Evolutionary conservation across 2,329 filamentous ascomycete genomes (phyloP).

Genomic region (Diplocarpon rosae): DNA sequence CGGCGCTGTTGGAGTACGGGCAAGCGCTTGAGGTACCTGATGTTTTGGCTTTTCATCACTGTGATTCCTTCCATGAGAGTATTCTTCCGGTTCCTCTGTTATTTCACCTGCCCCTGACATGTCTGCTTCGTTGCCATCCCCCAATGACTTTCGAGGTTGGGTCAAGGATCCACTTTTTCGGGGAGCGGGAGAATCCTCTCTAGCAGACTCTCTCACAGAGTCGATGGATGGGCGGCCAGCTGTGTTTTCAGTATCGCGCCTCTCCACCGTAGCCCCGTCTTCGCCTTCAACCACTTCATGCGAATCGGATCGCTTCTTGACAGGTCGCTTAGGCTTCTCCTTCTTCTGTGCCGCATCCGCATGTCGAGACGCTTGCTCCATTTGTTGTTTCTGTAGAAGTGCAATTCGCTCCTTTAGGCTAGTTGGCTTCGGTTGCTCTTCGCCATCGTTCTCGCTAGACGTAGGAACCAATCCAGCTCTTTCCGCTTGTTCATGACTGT

Average conservation of each 20-base stretch:
- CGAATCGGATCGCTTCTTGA: constrained; percentile 53
- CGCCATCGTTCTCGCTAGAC: constrained; percentile 42
- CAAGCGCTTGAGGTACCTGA: constrained; percentile 26
- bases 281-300: constrained; percentile 31
- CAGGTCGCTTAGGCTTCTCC: constrained; percentile 73
- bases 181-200: constrained; percentile 28
- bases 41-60: constrained; percentile 45
- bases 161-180: constrained; percentile 43
- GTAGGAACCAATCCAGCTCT: constrained; percentile 48
- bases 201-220: constrained; percentile 27
- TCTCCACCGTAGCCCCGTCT: constrained; percentile 33
- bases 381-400: constrained; percentile 82
- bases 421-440: constrained; percentile 81
- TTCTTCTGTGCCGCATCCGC: constrained; percentile 70
- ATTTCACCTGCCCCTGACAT: constrained; percentile 54
- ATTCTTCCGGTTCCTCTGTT: constrained; percentile 46
- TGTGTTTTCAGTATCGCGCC: constrained; percentile 37
- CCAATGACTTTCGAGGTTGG: constrained; percentile 31
- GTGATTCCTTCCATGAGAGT: constrained; percentile 59
- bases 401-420: constrained; percentile 94
- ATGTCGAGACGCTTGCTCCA: constrained; percentile 76
- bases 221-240: constrained; percentile 41
- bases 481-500: constrained; percentile 56
- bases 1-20: constrained; percentile 31
- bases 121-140: constrained; percentile 54